A percentile compares a stretch with the other conserved stretches of the same genome.
Conservation (phyloP, 225 moss, liverwort and hornwort genomes). For the Physcomitrium patens region DNA sequence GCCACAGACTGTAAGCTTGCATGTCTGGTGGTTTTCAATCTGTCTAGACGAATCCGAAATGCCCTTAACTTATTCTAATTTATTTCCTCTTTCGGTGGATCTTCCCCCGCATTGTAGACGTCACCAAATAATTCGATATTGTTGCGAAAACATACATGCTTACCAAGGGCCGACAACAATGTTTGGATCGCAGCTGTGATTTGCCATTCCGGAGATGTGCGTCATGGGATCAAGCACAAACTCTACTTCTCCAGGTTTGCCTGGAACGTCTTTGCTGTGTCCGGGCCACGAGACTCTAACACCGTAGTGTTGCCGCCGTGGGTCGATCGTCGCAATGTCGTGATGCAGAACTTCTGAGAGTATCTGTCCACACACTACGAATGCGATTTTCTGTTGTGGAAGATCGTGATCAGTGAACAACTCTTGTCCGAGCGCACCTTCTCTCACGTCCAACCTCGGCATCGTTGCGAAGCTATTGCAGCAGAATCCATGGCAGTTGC, state of each 20-base stretch:
- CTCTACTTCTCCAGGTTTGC: constrained; percentile 36
- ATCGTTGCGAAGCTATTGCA: constrained; percentile 53
- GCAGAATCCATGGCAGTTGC: constrained; percentile 59
- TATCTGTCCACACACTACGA: constrained; percentile 48
- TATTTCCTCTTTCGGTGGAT: neutral
- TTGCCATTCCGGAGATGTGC: constrained; percentile 41
- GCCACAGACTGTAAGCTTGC: constrained; percentile 41
- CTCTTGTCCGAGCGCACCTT: constrained; percentile 42
- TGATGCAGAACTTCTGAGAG: constrained; percentile 33
- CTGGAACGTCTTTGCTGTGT: constrained; percentile 23
- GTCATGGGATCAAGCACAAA: constrained; percentile 45
- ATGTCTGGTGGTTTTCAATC: constrained; percentile 29
- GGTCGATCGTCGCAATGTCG: constrained; percentile 22
- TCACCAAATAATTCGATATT: neutral
- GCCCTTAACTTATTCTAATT: constrained; percentile 19
- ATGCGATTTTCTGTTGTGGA: constrained; percentile 44
- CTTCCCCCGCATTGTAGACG: no score
- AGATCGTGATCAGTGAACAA: constrained; percentile 35
- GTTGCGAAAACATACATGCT: constrained; percentile 16
- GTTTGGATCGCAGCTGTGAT: constrained; percentile 57
- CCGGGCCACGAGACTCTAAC: constrained; percentile 47
- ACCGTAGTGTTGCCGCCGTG: constrained; percentile 30
- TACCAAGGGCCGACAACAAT: constrained; percentile 43
- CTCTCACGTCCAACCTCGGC: constrained; percentile 42
- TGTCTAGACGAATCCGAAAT: constrained; percentile 35